These are phyloP conservation scores for Auricularia sp. DNA, from an alignment of 768 basidiomycete species.

Conservation along the genomic window DNA sequence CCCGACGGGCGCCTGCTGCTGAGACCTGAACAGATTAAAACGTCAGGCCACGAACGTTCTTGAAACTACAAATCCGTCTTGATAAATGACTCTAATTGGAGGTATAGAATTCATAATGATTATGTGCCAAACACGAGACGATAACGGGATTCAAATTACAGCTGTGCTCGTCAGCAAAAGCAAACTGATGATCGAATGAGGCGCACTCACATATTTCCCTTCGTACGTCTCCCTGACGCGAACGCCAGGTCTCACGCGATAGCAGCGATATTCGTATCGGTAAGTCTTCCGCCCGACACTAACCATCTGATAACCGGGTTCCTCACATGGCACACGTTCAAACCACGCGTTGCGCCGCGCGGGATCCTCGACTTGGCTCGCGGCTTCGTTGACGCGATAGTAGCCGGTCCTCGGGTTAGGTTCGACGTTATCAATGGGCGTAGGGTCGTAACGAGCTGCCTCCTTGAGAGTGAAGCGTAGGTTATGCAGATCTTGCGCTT, in stretches of 20 bases:
- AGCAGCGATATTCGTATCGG: not conserved
- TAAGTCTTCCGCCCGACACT: not conserved
- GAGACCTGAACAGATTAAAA: too few species aligned
- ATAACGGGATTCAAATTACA: too few species aligned
- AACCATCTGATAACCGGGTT: not conserved
- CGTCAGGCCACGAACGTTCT: too few species aligned
- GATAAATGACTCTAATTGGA: too few species aligned
- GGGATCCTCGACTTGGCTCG: not conserved
- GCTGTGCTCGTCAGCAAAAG: too few species aligned
- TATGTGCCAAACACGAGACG: too few species aligned
- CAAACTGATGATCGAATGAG: not conserved
- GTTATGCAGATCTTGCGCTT: not conserved
- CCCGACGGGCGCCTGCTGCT: too few species aligned
- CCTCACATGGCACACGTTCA: not conserved
- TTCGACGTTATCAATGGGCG: not conserved
- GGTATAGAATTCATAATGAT: too few species aligned
- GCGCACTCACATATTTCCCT: not conserved
- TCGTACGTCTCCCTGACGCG: not conserved
- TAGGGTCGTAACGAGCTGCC: not conserved
- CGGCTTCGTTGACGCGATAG: not conserved
- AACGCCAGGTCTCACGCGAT: not conserved
- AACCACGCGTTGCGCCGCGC: not conserved
- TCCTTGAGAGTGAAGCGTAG: not conserved
- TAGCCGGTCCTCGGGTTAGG: not conserved
- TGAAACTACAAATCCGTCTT: too few species aligned